A percentile compares a stretch with the other conserved stretches of the same genome.
Conservation (phyloP, 2,329 filamentous ascomycete genomes). For the Cercospora nicotianae region DNA sequence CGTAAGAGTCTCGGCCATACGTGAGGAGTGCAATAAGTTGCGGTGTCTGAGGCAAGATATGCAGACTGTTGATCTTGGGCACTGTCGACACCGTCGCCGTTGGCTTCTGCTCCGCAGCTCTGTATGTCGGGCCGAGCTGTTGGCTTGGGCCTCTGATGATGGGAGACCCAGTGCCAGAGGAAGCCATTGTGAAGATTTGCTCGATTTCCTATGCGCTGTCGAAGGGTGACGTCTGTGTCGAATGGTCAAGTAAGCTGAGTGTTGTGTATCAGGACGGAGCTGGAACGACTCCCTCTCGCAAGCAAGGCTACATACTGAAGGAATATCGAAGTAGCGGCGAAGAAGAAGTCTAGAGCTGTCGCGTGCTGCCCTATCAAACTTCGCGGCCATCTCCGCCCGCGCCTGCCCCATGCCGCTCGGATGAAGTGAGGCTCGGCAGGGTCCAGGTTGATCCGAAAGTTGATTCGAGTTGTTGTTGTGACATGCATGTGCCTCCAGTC, state of each 20-base stretch:
- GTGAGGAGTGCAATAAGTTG: constrained; percentile 96
- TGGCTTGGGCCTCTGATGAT: constrained; percentile 49
- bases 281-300: background rate
- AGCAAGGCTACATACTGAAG: constrained; percentile 16
- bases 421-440: background rate
- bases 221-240: background rate
- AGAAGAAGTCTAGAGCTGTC: constrained; percentile 6
- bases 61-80: constrained; percentile 81
- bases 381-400: constrained; percentile 5
- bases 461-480: constrained; percentile 3
- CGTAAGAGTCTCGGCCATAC: constrained; percentile 58
- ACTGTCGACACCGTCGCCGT: constrained; percentile 74
- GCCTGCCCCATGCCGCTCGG: background rate
- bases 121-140: constrained; percentile 78
- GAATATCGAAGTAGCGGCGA: constrained; percentile 1
- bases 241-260: background rate
- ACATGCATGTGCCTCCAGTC: background rate
- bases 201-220: background rate
- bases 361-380: constrained; percentile 17
- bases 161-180: constrained; percentile 20
- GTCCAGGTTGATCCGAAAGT: background rate
- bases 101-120: constrained; percentile 70
- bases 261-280: background rate
- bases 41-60: constrained; percentile 86
- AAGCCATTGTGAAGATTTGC: background rate